These are phyloP conservation scores for Ascochyta rabiei DNA, from an alignment of 2,329 filamentous ascomycete genomes.

Conservation along the genomic window DNA sequence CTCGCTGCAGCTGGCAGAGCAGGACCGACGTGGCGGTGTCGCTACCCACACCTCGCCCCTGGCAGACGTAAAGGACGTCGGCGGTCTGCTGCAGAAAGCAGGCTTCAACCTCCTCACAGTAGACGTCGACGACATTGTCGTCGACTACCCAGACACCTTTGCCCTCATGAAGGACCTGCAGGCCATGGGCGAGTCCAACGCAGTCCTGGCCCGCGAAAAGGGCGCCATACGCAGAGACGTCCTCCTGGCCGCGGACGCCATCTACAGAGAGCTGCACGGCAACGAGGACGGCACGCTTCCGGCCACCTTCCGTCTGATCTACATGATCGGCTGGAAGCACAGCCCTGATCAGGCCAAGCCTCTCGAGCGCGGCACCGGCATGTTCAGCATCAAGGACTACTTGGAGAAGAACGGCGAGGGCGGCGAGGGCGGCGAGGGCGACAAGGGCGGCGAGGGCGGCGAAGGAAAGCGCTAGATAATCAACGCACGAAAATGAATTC, in stretches of 20 bases:
- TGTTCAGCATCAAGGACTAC: conserved; percentile 88
- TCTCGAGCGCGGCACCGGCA: conserved; percentile 79
- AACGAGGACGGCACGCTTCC: conserved; percentile 70
- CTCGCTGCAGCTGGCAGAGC: conserved; percentile 88
- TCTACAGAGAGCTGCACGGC: conserved; percentile 86
- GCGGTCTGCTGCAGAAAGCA: conserved; percentile 81
- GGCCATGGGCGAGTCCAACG: conserved; percentile 95
- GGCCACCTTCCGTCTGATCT: conserved; percentile 93
- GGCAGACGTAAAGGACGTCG: conserved; percentile 89
- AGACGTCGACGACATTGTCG: conserved; percentile 95
- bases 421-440: too few relatives aligned
- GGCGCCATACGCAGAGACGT: conserved; percentile 79
- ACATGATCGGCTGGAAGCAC: conserved; percentile 99
- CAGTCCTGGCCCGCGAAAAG: conserved; percentile 82
- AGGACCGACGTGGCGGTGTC: conserved; percentile 89
- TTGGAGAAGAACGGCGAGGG: conserved; percentile 57
- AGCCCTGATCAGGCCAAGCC: conserved; percentile 79
- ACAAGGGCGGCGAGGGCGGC: too few relatives aligned
- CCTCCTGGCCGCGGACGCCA: conserved; percentile 82
- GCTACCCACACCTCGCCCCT: conserved; percentile 89
- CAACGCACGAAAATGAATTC: too few relatives aligned
- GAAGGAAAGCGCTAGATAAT: conserved; percentile 6
- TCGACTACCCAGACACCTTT: conserved; percentile 90
- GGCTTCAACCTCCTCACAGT: conserved; percentile 97
- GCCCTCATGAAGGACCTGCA: conserved; percentile 92